Base-by-base conservation (phyloP, 192 early-diverging fungal species). In the Coemansia sp. region DNA sequence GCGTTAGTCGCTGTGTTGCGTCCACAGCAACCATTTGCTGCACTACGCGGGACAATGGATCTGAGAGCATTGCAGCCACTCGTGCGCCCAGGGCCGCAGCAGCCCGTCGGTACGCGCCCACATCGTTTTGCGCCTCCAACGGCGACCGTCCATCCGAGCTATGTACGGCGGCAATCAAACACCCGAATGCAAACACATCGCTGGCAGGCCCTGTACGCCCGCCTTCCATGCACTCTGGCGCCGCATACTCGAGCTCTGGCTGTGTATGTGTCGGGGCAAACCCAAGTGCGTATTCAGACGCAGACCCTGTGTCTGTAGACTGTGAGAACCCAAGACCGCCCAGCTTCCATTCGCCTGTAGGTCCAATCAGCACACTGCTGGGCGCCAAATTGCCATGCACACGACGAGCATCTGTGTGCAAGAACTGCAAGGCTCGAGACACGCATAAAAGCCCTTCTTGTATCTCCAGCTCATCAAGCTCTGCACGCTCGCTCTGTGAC, bases 281-380 rank as follows among this genome's bases (percentile, higher is more conserved):
- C 66, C 85, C 86, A 52, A 83, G 80, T n/a, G 86, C 81, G 64
- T 79, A 83, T 67, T 62, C 29, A 17, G 17, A 68, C 35, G 22
- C 59, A 60, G 12, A 68, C 21, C 21, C 21, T 2, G 24, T 35
- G n/a, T 14, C 25, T 4, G 29, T 4, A 0, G 57, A 4, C 11
- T 55, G 45, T 7, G 86, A 80, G 59, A 90, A 91, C 43, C 87
- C 88, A 38, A 92, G 75, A 62, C 91, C 91, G 67, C 86, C 88
- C 66, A 92, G 80, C 67, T 90, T 92, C 91, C 91, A 92, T 64
- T 92, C 91, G 29, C 91, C 88, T 64, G 87, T 88, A n/a, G 84
- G 76, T 62, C 91, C 90, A 50, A 94, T 82, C 82, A 89, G 87
- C 10, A 94, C 82, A 38, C 89, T 84, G 15, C 86, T 83, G 1